Evolutionary conservation across 129 eudicot species (phyloP).

Genomic region (Rutidosis leptorrhynchoides): DNA sequence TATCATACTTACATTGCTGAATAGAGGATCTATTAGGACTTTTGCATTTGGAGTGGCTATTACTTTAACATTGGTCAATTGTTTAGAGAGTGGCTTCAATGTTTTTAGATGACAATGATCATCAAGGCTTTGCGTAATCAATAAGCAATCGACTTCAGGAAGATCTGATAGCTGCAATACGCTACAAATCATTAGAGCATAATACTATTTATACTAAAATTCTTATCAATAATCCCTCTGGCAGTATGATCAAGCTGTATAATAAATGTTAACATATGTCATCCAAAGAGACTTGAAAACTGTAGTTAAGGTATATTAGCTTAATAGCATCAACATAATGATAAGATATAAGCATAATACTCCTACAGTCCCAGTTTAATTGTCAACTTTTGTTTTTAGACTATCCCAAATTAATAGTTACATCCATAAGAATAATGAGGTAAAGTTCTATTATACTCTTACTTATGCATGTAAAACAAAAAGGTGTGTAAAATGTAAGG

Average conservation of each 20-base stretch:
- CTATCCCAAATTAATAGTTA: too few relatives aligned
- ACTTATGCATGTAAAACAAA: too few relatives aligned
- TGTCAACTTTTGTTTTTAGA: too few relatives aligned
- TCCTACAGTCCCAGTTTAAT: too few relatives aligned
- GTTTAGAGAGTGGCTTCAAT: slow-evolving; percentile 66
- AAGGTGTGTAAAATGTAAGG: too few relatives aligned
- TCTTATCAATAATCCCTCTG: not conserved
- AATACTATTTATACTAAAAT: not conserved
- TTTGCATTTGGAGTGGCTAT: slow-evolving; percentile 87
- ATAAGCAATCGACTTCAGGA: slow-evolving; percentile 77
- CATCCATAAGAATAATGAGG: too few relatives aligned
- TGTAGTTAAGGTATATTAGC: not conserved
- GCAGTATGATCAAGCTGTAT: not conserved
- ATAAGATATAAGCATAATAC: too few relatives aligned
- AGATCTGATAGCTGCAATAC: slow-evolving; percentile 72
- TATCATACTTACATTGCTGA: slow-evolving; percentile 62
- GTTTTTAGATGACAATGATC: slow-evolving; percentile 96
- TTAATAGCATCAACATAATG: slow-evolving; percentile 9
- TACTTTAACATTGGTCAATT: slow-evolving; percentile 66
- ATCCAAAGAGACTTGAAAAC: not conserved
- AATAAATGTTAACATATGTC: not conserved
- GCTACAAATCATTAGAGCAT: slow-evolving; percentile 12
- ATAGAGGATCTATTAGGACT: slow-evolving; percentile 74
- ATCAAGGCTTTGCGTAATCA: slow-evolving; percentile 95
- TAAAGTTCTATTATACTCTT: too few relatives aligned